A percentile compares a stretch with the other conserved stretches of the same genome.
Evolutionary conservation across 129 eudicot species (phyloP).

Genomic region (Artemisia annua): DNA sequence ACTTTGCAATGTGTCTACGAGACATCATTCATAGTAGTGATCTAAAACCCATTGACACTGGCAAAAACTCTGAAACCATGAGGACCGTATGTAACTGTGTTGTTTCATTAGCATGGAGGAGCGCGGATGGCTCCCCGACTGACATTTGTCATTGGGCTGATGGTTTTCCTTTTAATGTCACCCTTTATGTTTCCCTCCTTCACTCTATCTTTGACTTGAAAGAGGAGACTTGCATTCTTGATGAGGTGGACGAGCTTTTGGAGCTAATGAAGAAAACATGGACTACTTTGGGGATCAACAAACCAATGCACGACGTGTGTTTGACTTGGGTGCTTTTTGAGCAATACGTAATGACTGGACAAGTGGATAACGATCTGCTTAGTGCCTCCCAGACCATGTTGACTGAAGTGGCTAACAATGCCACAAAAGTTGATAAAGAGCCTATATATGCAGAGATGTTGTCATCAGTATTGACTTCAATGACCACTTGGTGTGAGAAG

Average conservation of each 20-base stretch:
- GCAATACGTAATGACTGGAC: constrained; percentile 67
- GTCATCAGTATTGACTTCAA: constrained; percentile 44
- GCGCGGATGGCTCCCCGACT: constrained; percentile 46
- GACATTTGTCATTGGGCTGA: constrained; percentile 94
- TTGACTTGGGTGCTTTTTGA: constrained; percentile 83
- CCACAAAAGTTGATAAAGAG: constrained; percentile 68
- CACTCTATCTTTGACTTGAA: constrained; percentile 60
- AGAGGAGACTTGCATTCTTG: constrained; percentile 72
- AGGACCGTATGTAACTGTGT: constrained; percentile 50
- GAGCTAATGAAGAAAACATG: constrained; percentile 95
- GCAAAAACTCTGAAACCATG: constrained; percentile 70
- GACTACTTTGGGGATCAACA: constrained; percentile 65
- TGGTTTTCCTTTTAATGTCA: constrained; percentile 77
- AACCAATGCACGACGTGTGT: constrained; percentile 72
- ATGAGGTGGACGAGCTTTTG: constrained; percentile 76
- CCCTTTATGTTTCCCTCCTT: constrained; percentile 61
- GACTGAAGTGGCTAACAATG: constrained; percentile 77
- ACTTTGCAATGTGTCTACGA: constrained; percentile 39
- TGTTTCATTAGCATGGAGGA: constrained; percentile 81
- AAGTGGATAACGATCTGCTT: constrained; percentile 66
- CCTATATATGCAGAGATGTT: constrained; percentile 55
- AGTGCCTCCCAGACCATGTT: constrained; percentile 71
- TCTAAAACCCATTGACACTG: constrained; percentile 53
- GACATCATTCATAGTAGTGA: constrained; percentile 47
- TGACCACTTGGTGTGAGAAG: constrained; percentile 69